A percentile compares a stretch with the other conserved stretches of the same genome.
Evolutionary conservation across 1,139 yeast species (phyloP).

Genomic region (Candida tetrigidarum): DNA sequence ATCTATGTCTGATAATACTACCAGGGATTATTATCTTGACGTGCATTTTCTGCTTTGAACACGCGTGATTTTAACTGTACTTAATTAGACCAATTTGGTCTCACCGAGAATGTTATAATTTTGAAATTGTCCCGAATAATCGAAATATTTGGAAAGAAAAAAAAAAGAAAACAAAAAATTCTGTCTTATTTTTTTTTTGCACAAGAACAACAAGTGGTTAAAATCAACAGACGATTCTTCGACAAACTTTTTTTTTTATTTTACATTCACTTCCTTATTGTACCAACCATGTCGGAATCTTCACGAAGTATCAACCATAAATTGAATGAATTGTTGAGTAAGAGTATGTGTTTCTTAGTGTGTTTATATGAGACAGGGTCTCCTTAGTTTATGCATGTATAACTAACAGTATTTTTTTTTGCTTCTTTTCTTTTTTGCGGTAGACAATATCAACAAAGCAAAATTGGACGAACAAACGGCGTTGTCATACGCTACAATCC

Average conservation of each 20-base stretch:
- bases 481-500: conserved; percentile 37
- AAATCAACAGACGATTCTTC: background rate
- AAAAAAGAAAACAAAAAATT: background rate
- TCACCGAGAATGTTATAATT: background rate
- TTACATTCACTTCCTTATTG: background rate
- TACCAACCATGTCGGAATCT: conserved; percentile 31
- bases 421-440: no score
- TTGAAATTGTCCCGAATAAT: no score
- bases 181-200: background rate
- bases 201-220: background rate
- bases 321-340: conserved; percentile 48
- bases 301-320: conserved; percentile 50
- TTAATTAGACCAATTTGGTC: background rate
- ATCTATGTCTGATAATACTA: no score
- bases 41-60: no score
- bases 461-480: conserved; percentile 43
- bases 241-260: background rate
- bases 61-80: background rate
- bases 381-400: background rate
- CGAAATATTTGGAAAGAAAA: background rate
- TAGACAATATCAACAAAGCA: conserved; percentile 31
- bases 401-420: background rate
- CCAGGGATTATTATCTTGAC: no score
- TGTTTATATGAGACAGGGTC: background rate
- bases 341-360: conserved; percentile 33